Evolutionary conservation across 225 moss, liverwort and hornwort genomes (phyloP).

Genomic region (Physcomitrium patens): DNA sequence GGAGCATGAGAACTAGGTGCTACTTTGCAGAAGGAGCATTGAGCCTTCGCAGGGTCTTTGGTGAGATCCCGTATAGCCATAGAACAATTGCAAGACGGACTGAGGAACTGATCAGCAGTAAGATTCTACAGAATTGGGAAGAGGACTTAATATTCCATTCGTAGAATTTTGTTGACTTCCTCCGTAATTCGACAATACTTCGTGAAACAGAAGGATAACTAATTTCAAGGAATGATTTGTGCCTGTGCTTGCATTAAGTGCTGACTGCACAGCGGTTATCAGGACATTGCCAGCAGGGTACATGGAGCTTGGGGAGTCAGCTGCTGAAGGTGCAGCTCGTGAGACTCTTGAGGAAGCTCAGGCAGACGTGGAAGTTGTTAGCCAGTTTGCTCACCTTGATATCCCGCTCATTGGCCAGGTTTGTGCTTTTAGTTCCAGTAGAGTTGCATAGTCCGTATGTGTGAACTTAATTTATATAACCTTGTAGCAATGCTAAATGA

Average conservation of each 20-base stretch:
- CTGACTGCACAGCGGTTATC: conserved; percentile 21
- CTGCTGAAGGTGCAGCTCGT: conserved; percentile 96
- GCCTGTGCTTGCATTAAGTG: conserved; percentile 7
- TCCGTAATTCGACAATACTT: conserved; percentile 16
- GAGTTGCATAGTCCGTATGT: conserved; percentile 13
- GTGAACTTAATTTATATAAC: background rate
- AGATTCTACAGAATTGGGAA: background rate
- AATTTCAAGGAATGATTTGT: background rate
- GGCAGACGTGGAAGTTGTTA: conserved; percentile 82
- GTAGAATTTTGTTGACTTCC: background rate
- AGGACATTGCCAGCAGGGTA: conserved; percentile 98
- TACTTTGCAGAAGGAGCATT: conserved; percentile 88
- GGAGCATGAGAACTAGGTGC: conserved; percentile 87
- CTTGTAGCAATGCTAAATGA: conserved; percentile 9
- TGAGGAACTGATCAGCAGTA: conserved; percentile 10
- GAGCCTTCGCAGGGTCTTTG: conserved; percentile 95
- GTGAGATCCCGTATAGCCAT: conserved; percentile 42
- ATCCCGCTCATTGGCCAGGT: conserved; percentile 96
- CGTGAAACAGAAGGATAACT: background rate
- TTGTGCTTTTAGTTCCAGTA: conserved; percentile 33
- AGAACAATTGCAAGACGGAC: conserved; percentile 3
- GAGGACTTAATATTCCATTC: background rate
- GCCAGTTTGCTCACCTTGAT: conserved; percentile 92
- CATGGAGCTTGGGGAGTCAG: conserved; percentile 98
- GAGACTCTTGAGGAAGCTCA: conserved; percentile 97